Evolutionary conservation across 2,329 filamentous ascomycete species (phyloP), one percentile per base, ranked within the genome.

Genomic region (Grosmannia serpens): DNA sequence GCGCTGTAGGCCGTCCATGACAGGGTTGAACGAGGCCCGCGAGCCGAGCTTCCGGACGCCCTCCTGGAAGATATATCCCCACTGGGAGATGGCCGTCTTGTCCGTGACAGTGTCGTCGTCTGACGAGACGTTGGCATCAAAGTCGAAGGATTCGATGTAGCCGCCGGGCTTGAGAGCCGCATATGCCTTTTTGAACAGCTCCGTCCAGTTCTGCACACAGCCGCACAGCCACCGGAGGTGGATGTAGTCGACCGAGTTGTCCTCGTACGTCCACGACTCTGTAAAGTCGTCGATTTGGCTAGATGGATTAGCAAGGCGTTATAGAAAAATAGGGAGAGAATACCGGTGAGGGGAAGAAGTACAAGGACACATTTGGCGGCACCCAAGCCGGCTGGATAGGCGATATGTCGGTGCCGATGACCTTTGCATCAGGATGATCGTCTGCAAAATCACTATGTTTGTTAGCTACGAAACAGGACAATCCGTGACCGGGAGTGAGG

Each of bases 1-100:
- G 4, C 67, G 71, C 60, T 79, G 78, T 44, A 83, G 67, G 41
- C 77, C 74, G 50, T 81, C 75, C 0, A 77, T 78, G 27, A 83
- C 55, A n/a, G 33, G 35, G 7, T 47, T 52, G 47, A 57, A 82
- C 73, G 41, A 44, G 41, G 41, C 41, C 5, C 41, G n/a, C 5
- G 15, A 52, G 20, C 31, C 31, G 6, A 33, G 31, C 31, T 33
- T 33, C 6, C 31, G 31, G 31, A 33, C 31, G 31, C 31, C 31
- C 31, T 33, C 31, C 10, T 33, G 31, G 31, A 33, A 33, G 31
- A 33, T 33, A 10, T 33, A 10, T 5, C 65, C 63, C 62, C 63
- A 68, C 44, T 66, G 62, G 24, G 61, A 61, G 47, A 68, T 62
- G 22, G 65, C 63, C 1, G 58, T 59, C 31, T 51, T 60, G 13